Evolutionary conservation across 768 basidiomycete genomes (phyloP).

Genomic region (Leccinum obscurum): DNA sequence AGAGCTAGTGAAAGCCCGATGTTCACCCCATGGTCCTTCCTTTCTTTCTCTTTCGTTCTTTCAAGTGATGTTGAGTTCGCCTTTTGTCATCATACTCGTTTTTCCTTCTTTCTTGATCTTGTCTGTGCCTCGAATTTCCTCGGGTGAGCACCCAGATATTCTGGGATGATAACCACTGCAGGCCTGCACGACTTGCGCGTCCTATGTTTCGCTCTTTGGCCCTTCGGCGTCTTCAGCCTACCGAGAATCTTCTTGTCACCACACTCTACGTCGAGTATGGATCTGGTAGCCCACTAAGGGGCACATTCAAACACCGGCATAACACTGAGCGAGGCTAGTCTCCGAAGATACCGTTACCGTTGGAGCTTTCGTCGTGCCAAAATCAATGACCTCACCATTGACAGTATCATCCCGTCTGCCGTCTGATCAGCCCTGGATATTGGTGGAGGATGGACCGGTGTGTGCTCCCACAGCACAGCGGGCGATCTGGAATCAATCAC

Average conservation of each 20-base stretch:
- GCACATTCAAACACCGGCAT: no score
- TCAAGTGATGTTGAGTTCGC: conserved; percentile 15
- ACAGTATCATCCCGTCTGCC: conserved; percentile 18
- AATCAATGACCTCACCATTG: conserved; percentile 51
- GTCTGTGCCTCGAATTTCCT: background rate
- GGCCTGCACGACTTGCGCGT: conserved; percentile 33
- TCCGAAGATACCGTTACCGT: conserved; percentile 61
- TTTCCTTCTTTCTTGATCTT: no score
- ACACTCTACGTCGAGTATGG: conserved; percentile 56
- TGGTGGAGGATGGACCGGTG: background rate
- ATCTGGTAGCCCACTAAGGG: conserved; percentile 44
- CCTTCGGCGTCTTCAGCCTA: conserved; percentile 40
- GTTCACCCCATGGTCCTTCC: no score
- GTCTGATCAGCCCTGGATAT: background rate
- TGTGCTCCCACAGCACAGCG: no score
- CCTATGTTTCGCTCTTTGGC: conserved; percentile 23
- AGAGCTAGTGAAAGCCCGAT: no score
- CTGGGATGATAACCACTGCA: conserved; percentile 65
- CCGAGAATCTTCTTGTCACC: conserved; percentile 13
- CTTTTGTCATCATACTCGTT: conserved; percentile 15
- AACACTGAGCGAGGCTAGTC: conserved; percentile 48
- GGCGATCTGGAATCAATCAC: no score
- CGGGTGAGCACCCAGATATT: conserved; percentile 37
- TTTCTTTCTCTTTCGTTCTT: background rate
- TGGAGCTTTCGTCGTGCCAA: conserved; percentile 55